These are phyloP conservation scores for Colletotrichum chlorophyti DNA, from an alignment of 2,329 filamentous ascomycete genomes.

Conservation along the genomic window DNA sequence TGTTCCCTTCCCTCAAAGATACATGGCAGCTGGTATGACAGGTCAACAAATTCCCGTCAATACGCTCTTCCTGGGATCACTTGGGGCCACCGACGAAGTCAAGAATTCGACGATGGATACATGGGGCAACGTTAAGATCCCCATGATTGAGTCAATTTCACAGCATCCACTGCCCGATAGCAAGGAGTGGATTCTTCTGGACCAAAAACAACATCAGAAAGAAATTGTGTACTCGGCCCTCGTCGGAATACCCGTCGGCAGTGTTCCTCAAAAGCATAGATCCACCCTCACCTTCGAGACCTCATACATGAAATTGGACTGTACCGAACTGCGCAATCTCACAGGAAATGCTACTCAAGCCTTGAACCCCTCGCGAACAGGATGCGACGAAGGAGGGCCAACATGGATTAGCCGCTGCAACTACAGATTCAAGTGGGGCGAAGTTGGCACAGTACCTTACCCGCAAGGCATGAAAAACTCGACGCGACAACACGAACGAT, in stretches of 20 bases:
- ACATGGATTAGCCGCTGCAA: not conserved
- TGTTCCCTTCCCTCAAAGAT: not conserved
- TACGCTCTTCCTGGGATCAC: not conserved
- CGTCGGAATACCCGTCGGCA: not conserved
- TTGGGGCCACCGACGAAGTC: not conserved
- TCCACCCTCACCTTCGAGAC: not conserved
- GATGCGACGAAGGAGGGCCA: not conserved
- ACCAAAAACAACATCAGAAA: not conserved
- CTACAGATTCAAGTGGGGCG: not conserved
- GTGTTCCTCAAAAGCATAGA: not conserved
- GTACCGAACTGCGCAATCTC: not conserved
- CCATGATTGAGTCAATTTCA: not conserved
- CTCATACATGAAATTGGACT: not conserved
- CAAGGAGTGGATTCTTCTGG: not conserved
- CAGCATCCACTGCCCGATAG: not conserved
- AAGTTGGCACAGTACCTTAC: not conserved
- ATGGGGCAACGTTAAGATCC: constrained; percentile 1
- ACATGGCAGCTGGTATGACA: not conserved
- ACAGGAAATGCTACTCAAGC: not conserved
- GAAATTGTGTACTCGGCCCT: not conserved
- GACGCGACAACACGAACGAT: not conserved
- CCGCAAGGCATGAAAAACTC: not conserved
- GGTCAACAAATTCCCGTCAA: not conserved
- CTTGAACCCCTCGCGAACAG: not conserved
- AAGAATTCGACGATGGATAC: not conserved